Conservation (phyloP, 106 monocot species). For the Phalaenopsis aphrodite region DNA sequence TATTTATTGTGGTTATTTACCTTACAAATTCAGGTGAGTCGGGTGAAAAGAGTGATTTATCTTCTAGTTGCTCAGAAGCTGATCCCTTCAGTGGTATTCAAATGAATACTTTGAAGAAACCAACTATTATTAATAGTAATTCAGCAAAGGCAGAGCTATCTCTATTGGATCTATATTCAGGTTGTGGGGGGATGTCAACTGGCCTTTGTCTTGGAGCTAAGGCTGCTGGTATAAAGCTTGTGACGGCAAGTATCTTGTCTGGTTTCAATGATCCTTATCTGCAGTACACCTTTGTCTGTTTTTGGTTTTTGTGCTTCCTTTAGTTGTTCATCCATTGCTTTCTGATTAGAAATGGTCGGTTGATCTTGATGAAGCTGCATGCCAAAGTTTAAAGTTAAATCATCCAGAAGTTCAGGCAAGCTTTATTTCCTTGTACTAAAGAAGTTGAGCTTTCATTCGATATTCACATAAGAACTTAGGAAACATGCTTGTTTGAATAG, state of each 20-base stretch:
- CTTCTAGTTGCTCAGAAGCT: conserved; percentile 12
- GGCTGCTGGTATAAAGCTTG: conserved; percentile 52
- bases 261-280: not conserved
- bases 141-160: conserved; percentile 34
- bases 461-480: not conserved
- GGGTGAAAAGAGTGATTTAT: conserved; percentile 17
- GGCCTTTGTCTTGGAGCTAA: conserved; percentile 77
- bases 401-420: conserved; percentile 77
- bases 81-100: conserved; percentile 1
- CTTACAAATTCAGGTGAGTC: conserved; percentile 34
- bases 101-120: not conserved
- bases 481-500: conserved; percentile 30
- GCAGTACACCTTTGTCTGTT: not conserved
- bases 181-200: conserved; percentile 97
- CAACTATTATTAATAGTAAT: conserved; percentile 7
- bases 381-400: conserved; percentile 60
- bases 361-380: conserved; percentile 65
- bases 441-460: not conserved
- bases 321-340: conserved; percentile 5
- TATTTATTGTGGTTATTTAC: not conserved
- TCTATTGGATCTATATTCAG: conserved; percentile 82
- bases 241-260: conserved; percentile 41
- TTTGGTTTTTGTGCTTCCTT: conserved; percentile 10
- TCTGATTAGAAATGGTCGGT: conserved; percentile 76
- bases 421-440: conserved; percentile 7